Conservation (phyloP, 306 rosid genomes). For the Cucurbita ficifolia region DNA sequence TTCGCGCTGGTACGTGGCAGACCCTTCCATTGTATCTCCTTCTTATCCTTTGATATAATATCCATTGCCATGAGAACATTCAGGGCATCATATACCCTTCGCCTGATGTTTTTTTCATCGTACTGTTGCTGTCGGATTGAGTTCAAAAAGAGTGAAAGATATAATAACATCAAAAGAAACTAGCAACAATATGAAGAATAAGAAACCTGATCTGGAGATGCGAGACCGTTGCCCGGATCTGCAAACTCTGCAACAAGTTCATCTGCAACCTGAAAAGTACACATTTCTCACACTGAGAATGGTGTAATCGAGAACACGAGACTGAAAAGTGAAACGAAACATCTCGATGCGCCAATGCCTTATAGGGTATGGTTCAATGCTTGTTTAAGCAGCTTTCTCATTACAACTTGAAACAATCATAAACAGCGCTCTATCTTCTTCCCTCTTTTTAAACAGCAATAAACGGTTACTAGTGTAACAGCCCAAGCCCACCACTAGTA, state of each 20-base stretch:
- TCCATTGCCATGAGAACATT: slow-evolving; percentile 99
- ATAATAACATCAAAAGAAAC: neutral
- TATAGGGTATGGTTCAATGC: neutral
- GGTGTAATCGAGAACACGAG: neutral
- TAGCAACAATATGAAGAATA: slow-evolving; percentile 6
- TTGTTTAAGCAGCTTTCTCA: neutral
- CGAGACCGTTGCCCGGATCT: slow-evolving; percentile 50
- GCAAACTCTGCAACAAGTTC: slow-evolving; percentile 95
- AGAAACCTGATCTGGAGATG: slow-evolving; percentile 85
- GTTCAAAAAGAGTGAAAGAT: neutral
- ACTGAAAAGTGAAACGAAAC: neutral
- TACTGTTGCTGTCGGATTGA: slow-evolving; percentile 64
- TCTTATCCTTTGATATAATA: slow-evolving; percentile 94
- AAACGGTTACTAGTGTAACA: neutral
- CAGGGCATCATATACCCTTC: slow-evolving; percentile 94
- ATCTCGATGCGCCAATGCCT: neutral
- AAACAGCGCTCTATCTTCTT: neutral
- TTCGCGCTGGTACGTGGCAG: slow-evolving; percentile 79
- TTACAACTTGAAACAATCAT: neutral
- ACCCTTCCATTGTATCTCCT: slow-evolving; percentile 97
- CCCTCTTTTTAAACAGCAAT: neutral
- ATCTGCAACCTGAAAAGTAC: slow-evolving; percentile 73
- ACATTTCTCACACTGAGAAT: slow-evolving; percentile 1
- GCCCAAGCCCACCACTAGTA: too few species aligned
- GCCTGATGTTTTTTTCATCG: slow-evolving; percentile 87